phyloP scores from a whole-genome alignment of 768 basidiomycete genomes.

The Plicaturopsis crispa region DNA sequence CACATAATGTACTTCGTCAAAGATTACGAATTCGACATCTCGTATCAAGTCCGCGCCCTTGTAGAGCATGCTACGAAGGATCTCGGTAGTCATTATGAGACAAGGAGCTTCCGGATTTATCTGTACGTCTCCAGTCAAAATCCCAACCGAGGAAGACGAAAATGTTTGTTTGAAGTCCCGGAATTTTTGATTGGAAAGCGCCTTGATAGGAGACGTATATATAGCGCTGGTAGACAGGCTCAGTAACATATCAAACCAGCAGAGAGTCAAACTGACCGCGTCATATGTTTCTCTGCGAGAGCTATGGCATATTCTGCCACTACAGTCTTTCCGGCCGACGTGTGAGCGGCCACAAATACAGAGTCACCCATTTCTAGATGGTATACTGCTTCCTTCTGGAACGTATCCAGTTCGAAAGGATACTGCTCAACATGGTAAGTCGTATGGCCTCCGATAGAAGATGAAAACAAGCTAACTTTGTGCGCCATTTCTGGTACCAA shows the following conservation, averaged over 20 bases:
- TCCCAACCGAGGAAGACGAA: slow-evolving; percentile 85
- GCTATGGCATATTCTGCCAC: slow-evolving; percentile 99
- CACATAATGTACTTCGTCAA: slow-evolving; percentile 99
- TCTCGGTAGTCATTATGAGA: slow-evolving; percentile 97
- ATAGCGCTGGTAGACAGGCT: slow-evolving; percentile 94
- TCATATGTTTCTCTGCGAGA: slow-evolving; percentile 96
- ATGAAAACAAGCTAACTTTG: slow-evolving; percentile 41
- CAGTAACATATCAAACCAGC: background rate
- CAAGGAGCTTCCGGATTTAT: slow-evolving; percentile 98
- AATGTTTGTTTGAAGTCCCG: slow-evolving; percentile 98
- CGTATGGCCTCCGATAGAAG: background rate
- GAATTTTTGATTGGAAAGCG: slow-evolving; percentile 97
- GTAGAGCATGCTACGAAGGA: slow-evolving; percentile 95
- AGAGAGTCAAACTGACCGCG: slow-evolving; percentile 52
- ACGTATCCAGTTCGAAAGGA: slow-evolving; percentile 97
- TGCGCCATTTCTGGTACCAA: slow-evolving; percentile 97
- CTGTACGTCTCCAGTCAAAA: slow-evolving; percentile 97
- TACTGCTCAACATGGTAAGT: slow-evolving; percentile 48
- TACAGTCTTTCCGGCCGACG: slow-evolving; percentile 98
- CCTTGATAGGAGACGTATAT: slow-evolving; percentile 98
- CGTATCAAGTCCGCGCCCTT: slow-evolving; percentile 98
- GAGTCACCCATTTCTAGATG: slow-evolving; percentile 96
- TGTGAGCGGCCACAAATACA: slow-evolving; percentile 99
- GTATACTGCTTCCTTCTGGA: slow-evolving; percentile 98
- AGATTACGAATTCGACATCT: slow-evolving; percentile 99